phyloP scores from a whole-genome alignment of 2,329 filamentous ascomycete species.

The Bipolaris oryzae region DNA sequence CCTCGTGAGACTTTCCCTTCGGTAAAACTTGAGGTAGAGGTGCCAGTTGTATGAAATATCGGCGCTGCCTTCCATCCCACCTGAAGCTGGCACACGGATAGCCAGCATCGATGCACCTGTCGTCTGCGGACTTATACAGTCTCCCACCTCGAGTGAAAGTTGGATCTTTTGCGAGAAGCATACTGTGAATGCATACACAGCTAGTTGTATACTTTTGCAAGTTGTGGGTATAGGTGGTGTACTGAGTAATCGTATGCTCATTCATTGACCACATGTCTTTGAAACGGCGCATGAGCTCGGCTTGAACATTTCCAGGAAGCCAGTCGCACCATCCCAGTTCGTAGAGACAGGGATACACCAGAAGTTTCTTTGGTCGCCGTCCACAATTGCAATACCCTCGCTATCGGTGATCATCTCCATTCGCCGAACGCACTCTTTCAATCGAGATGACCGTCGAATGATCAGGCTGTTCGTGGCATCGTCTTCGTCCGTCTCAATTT shows the following conservation, averaged over 20 bases:
- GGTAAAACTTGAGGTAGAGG: too few relatives aligned
- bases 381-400: too few relatives aligned
- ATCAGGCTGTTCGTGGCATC: too few relatives aligned
- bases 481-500: background rate
- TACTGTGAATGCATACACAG: background rate
- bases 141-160: too few relatives aligned
- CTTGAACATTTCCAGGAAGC: background rate
- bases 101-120: background rate
- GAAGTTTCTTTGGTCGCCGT: background rate
- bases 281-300: background rate
- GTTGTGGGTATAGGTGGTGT: background rate
- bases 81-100: background rate
- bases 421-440: too few relatives aligned
- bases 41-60: too few relatives aligned
- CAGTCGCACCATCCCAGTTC: too few relatives aligned
- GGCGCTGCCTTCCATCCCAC: too few relatives aligned
- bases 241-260: background rate
- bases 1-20: too few relatives aligned
- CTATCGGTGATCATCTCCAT: too few relatives aligned
- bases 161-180: background rate
- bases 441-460: too few relatives aligned
- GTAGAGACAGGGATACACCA: background rate
- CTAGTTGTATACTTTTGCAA: too few relatives aligned
- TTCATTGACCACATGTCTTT: background rate
- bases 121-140: background rate